These are phyloP conservation scores for Bathelium albidoporum DNA, from an alignment of 495 filamentous ascomycete species.

Conservation along the genomic window DNA sequence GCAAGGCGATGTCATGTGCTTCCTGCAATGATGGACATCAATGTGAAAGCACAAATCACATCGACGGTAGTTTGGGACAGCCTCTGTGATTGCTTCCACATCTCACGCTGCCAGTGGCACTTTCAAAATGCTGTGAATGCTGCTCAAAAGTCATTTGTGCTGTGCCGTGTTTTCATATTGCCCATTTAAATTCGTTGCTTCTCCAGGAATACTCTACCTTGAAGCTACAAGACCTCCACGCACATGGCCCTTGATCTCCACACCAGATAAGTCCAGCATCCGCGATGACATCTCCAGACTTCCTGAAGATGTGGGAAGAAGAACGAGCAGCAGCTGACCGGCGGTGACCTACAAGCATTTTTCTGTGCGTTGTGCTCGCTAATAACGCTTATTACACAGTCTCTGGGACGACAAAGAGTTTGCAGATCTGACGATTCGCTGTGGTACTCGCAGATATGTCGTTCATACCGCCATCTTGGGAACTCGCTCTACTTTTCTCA, in stretches of 20 bases:
- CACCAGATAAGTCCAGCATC: background rate
- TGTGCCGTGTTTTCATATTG: background rate
- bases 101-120: too few relatives aligned
- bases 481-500: background rate
- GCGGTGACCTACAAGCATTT: background rate
- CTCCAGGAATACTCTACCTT: background rate
- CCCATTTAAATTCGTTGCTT: background rate
- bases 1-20: too few relatives aligned
- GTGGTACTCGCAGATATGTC: background rate
- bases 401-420: background rate
- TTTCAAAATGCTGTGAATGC: too few relatives aligned
- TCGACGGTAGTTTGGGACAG: too few relatives aligned
- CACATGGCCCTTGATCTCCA: too few relatives aligned
- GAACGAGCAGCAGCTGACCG: background rate
- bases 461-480: background rate
- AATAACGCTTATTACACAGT: background rate
- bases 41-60: too few relatives aligned
- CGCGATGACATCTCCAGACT: background rate
- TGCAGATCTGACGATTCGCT: background rate
- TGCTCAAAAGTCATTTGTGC: too few relatives aligned
- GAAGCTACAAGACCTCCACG: too few relatives aligned
- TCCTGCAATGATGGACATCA: too few relatives aligned
- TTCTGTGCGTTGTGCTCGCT: background rate
- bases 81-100: too few relatives aligned
- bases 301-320: background rate